These are phyloP conservation scores for Circinella umbellata DNA, from an alignment of 371 early-diverging fungal species.

Conservation along the genomic window DNA sequence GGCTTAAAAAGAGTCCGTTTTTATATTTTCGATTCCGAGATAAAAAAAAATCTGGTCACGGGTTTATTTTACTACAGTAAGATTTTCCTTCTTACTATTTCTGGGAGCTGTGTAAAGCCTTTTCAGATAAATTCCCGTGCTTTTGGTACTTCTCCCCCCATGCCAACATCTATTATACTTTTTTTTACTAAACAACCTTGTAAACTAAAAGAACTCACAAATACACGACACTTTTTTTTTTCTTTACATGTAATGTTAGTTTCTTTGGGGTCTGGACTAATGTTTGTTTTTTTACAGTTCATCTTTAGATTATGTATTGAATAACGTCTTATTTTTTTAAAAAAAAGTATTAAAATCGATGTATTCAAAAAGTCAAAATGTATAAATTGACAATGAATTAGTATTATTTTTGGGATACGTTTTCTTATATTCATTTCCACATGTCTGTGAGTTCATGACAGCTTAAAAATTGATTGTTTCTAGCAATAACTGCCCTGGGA, in stretches of 20 bases:
- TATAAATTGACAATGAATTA: no score
- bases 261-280: no score
- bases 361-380: no score
- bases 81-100: constrained; percentile 1
- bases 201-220: constrained; percentile 1
- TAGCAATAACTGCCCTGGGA: not conserved
- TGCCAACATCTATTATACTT: not conserved
- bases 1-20: not conserved
- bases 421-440: no score
- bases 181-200: constrained; percentile 8
- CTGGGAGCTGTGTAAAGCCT: not conserved
- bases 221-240: not conserved
- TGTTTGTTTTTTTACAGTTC: no score
- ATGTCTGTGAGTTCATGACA: not conserved
- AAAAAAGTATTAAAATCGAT: no score
- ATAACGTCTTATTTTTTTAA: no score
- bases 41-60: no score
- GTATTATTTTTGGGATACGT: no score
- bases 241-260: no score
- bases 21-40: no score
- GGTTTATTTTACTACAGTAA: not conserved
- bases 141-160: not conserved
- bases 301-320: no score
- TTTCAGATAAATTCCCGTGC: constrained; percentile 5
- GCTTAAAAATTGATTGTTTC: not conserved